Evolutionary conservation across 192 early-diverging fungal species (phyloP).

Genomic region (Backusella liffmaniae): DNA sequence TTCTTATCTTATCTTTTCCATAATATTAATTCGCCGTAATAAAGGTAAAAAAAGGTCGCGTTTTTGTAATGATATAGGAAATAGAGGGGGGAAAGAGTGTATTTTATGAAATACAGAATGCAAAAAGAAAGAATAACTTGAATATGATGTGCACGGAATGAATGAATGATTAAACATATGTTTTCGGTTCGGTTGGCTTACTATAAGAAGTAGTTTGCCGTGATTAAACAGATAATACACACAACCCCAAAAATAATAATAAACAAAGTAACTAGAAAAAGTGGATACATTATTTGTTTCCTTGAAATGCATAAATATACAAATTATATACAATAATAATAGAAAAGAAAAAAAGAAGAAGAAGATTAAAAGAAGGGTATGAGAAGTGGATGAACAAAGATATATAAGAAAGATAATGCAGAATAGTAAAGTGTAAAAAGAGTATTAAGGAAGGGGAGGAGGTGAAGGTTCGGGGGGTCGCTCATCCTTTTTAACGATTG

Average conservation of each 20-base stretch:
- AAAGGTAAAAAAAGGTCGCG: not conserved
- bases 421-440: not conserved
- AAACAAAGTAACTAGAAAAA: not conserved
- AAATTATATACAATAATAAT: slow-evolving; percentile 8
- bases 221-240: not conserved
- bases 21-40: not conserved
- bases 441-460: slow-evolving; percentile 5
- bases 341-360: not conserved
- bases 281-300: not conserved
- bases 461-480: slow-evolving; percentile 53
- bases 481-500: slow-evolving; percentile 73
- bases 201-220: not conserved
- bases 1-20: not conserved
- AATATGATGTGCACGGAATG: not conserved
- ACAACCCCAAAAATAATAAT: not conserved
- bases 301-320: slow-evolving; percentile 9
- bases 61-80: not conserved
- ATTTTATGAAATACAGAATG: no score
- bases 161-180: not conserved
- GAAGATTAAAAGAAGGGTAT: not conserved
- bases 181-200: not conserved
- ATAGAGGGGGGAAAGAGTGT: not conserved
- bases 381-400: not conserved
- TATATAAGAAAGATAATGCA: slow-evolving; percentile 2
- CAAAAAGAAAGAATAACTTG: not conserved